A percentile compares a stretch with the other conserved stretches of the same genome.
phyloP scores from a whole-genome alignment of 176 grass and related monocot species.

The Ananas comosus region DNA sequence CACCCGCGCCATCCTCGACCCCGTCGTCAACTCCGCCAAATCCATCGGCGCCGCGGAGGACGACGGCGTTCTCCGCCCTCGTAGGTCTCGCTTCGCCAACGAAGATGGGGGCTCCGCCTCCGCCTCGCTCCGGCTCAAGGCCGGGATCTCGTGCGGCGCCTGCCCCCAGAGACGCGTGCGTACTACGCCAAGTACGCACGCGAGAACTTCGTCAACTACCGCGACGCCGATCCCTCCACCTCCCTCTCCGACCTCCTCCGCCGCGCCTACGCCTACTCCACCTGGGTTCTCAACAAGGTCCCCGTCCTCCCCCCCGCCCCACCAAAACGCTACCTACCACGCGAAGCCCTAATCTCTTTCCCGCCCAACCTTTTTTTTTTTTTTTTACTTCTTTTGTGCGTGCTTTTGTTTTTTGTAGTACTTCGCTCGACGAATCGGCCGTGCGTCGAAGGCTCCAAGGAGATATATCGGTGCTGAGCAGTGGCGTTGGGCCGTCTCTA shows the following conservation, averaged over 20 bases:
- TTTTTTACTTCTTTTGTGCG: too few relatives aligned
- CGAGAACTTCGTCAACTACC: conserved; percentile 98
- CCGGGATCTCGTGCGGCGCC: conserved; percentile 52
- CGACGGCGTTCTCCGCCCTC: too few relatives aligned
- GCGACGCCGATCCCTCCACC: conserved; percentile 48
- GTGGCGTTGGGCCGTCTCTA: background rate
- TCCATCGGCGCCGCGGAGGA: too few relatives aligned
- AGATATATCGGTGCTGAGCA: too few relatives aligned
- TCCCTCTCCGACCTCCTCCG: conserved; percentile 71
- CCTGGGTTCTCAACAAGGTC: conserved; percentile 94
- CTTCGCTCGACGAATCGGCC: conserved; percentile 44
- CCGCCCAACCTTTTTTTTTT: too few relatives aligned
- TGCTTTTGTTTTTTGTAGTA: conserved; percentile 32
- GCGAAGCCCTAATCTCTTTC: background rate
- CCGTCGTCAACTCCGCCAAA: too few relatives aligned
- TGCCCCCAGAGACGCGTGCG: conserved; percentile 55
- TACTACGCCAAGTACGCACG: conserved; percentile 89
- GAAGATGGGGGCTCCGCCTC: too few relatives aligned
- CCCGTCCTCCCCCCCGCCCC: background rate
- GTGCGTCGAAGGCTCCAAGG: conserved; percentile 24
- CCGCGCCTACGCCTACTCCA: conserved; percentile 66
- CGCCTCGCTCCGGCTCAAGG: too few relatives aligned
- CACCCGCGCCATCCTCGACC: too few relatives aligned
- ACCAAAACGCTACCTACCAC: background rate
- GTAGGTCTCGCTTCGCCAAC: too few relatives aligned